Evolutionary conservation across 495 filamentous ascomycete genomes (phyloP), one percentile per base, ranked within the genome.

Genomic region (Paragyromitra xinjiangensis): DNA sequence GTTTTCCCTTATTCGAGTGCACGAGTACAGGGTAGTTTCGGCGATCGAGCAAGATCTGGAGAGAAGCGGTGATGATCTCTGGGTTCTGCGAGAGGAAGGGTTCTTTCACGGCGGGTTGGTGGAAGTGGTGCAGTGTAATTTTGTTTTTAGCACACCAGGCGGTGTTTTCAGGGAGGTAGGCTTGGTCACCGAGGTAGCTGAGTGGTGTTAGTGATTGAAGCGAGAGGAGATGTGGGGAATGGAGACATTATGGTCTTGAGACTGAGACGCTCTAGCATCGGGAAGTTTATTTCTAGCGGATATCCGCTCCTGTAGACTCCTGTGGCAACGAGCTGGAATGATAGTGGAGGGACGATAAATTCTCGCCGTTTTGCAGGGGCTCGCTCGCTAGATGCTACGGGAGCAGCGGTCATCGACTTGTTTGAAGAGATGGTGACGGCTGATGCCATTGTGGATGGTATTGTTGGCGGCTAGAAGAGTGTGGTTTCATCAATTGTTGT

Each of bases 1-100:
- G 77, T 26, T 80, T 80, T 37, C 78, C 78, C 69, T 80, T 80
- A 42, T 80, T 80, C n/a, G 68, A 79, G 70, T 80, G 78, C 9
- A 80, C 76, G 8, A 80, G 78, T 14, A 80, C 77, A 0, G 77
- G 78, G 64, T 80, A 64, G 64, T 80, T 80, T 6, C 77, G 12
- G 6, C 70, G 45, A 45, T 80, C 78, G 29, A 75, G 77, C 6
- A 80, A 63, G 55, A 80, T 74, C 44, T 22, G 44, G 3, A 80
- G 78, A 0, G 77, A 56, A 11, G 34, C 63, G 9, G 44, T 55
- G 26, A 80, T 80, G 45, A 48, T 64, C 39, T 58, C 45, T 11
- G 77, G 78, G 68, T 79, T 48, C 70, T 79, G 79, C 6, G 70
- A 61, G 9, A 80, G 64, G 39, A 80, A 80, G 14, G 77, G 78